Percentiles rank a stretch among this genome's conserved stretches.
Conservation (phyloP, 371 early-diverging fungal species). For the Coemansia sp. region DNA sequence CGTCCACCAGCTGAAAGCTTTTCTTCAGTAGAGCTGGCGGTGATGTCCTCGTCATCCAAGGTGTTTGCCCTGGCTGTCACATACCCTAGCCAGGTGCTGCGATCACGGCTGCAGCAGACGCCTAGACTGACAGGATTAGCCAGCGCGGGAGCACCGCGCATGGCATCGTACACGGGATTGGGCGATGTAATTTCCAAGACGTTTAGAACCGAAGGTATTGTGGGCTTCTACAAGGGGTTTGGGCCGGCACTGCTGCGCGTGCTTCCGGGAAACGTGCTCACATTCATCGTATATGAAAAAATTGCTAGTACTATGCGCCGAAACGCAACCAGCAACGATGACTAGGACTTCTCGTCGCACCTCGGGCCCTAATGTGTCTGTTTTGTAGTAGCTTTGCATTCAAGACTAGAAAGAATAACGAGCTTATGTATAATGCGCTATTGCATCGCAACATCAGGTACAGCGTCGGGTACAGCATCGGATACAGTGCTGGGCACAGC, state of each 20-base stretch:
- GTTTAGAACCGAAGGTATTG: conserved; percentile 69
- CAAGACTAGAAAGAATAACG: no score
- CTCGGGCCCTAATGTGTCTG: no score
- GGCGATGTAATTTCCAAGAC: conserved; percentile 69
- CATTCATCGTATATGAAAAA: conserved; percentile 94
- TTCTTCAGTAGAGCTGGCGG: conserved; percentile 65
- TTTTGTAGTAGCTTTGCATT: no score
- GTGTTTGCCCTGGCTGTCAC: conserved; percentile 82
- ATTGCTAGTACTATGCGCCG: conserved; percentile 67
- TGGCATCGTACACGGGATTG: conserved; percentile 44
- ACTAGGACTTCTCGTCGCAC: no score
- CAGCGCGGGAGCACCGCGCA: conserved; percentile 34
- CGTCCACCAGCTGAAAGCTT: conserved; percentile 6
- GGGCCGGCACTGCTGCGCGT: conserved; percentile 87
- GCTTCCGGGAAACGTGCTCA: conserved; percentile 92
- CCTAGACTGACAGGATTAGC: conserved; percentile 5
- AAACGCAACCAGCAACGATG: not conserved
- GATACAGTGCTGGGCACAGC: no score
- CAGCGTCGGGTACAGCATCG: no score
- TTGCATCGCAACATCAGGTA: no score
- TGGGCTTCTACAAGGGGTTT: conserved; percentile 95
- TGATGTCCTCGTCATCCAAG: conserved; percentile 88
- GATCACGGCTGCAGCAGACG: conserved; percentile 78
- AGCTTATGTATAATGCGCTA: no score
- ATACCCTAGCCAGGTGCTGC: conserved; percentile 94